Conservation (phyloP, 768 basidiomycete genomes). For the Suillus subaureus region DNA sequence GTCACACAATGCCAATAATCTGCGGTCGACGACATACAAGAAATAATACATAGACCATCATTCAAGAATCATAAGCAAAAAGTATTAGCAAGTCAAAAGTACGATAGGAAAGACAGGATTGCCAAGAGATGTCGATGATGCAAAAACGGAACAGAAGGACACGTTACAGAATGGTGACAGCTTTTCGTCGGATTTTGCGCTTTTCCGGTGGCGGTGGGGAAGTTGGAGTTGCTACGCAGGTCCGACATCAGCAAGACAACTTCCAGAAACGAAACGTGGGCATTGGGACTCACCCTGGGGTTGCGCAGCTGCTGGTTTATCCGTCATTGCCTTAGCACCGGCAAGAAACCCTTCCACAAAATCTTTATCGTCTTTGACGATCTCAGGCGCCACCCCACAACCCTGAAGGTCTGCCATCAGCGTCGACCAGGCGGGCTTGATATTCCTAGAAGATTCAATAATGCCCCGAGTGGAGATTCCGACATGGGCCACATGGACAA, state of each 20-base stretch:
- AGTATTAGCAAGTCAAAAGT: slow-evolving; percentile 6
- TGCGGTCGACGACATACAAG: not conserved
- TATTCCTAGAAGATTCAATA: slow-evolving; percentile 54
- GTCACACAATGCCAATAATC: slow-evolving; percentile 8
- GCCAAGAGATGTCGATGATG: not conserved
- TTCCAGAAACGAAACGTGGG: not conserved
- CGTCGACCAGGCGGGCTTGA: slow-evolving; percentile 57
- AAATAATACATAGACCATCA: slow-evolving; percentile 6
- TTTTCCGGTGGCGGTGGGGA: slow-evolving; percentile 21
- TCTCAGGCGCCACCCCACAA: slow-evolving; percentile 36
- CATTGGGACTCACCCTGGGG: slow-evolving; percentile 10
- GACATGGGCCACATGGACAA: slow-evolving; percentile 68
- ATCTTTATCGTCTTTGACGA: slow-evolving; percentile 33
- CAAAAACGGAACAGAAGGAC: not conserved
- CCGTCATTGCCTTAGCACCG: slow-evolving; percentile 10
- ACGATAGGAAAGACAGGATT: not conserved
- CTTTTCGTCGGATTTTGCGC: slow-evolving; percentile 32
- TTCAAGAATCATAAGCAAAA: not conserved
- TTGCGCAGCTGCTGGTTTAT: slow-evolving; percentile 1
- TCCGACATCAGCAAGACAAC: not conserved
- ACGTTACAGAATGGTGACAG: slow-evolving; percentile 28
- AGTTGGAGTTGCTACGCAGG: not conserved
- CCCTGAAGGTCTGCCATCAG: slow-evolving; percentile 46
- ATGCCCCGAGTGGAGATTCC: slow-evolving; percentile 53
- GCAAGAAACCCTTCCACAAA: slow-evolving; percentile 38